Percentiles rank a stretch among this genome's conserved stretches.
These are phyloP conservation scores for Kandelia obovata DNA, from an alignment of 345 rosid genomes.

Conservation along the genomic window DNA sequence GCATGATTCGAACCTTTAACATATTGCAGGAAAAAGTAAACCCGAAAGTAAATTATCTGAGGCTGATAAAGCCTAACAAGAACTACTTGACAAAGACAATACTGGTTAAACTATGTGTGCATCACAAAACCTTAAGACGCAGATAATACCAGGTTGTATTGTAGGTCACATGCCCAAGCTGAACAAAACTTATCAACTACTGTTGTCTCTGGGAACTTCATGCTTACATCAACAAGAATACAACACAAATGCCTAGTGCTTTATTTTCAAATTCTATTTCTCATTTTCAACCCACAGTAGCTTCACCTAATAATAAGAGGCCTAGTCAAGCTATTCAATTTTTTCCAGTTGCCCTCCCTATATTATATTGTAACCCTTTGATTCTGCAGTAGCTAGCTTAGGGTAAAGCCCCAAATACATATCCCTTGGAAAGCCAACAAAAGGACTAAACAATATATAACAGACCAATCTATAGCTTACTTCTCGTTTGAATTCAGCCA, in stretches of 20 bases:
- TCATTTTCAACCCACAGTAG: too few relatives aligned
- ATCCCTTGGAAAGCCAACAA: neutral
- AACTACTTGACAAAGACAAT: too few relatives aligned
- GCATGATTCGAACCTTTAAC: constrained; percentile 89
- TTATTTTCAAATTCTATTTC: too few relatives aligned
- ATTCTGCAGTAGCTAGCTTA: neutral
- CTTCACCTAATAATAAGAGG: neutral
- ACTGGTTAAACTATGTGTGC: too few relatives aligned
- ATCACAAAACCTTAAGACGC: too few relatives aligned
- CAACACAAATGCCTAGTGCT: too few relatives aligned
- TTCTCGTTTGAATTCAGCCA: constrained; percentile 95
- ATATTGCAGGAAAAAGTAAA: constrained; percentile 15
- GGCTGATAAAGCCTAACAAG: neutral
- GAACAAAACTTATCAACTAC: too few relatives aligned
- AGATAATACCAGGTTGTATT: too few relatives aligned
- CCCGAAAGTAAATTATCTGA: constrained; percentile 1
- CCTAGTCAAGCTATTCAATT: neutral
- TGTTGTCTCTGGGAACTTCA: too few relatives aligned
- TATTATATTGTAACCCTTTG: neutral
- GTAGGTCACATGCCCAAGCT: neutral
- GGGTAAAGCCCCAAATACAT: neutral
- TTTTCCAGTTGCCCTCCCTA: too few relatives aligned
- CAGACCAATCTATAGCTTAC: constrained; percentile 49
- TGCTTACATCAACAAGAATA: too few relatives aligned
- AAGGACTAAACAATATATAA: constrained; percentile 8